Evolutionary conservation across 2,329 filamentous ascomycete genomes (phyloP).

Genomic region (Nemania abortiva): DNA sequence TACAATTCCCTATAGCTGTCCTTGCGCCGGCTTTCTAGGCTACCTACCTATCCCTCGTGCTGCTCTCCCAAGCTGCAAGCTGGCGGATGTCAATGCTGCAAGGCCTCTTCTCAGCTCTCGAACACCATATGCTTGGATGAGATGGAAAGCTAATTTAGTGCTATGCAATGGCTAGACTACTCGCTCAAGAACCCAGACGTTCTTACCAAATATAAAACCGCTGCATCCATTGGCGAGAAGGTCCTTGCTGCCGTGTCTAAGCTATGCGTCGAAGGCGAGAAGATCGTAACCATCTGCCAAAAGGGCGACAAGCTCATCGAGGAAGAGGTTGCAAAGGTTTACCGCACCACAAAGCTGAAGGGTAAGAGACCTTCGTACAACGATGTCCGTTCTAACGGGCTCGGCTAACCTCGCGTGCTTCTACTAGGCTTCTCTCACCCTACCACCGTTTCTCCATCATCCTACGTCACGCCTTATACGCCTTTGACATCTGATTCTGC

Average conservation of each 20-base stretch:
- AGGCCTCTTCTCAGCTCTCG: conserved; percentile 4
- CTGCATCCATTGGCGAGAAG: conserved; percentile 94
- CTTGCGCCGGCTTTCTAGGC: conserved; percentile 11
- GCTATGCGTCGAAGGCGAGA: conserved; percentile 83
- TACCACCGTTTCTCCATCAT: conserved; percentile 92
- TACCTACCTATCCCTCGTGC: not conserved
- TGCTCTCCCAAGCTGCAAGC: conserved; percentile 14
- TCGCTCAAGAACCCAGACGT: conserved; percentile 92
- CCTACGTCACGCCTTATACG: conserved; percentile 96
- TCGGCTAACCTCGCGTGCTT: conserved; percentile 41
- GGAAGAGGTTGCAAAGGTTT: conserved; percentile 94
- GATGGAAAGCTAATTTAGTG: conserved; percentile 38
- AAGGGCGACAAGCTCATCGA: conserved; percentile 95
- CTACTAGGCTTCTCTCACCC: conserved; percentile 85
- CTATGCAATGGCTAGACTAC: conserved; percentile 73
- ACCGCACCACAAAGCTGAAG: conserved; percentile 99
- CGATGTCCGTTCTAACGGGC: conserved; percentile 13
- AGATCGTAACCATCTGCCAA: conserved; percentile 94
- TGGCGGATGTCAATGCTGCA: conserved; percentile 10
- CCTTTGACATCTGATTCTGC: conserved; percentile 87
- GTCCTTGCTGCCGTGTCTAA: conserved; percentile 86
- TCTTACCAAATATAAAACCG: conserved; percentile 99
- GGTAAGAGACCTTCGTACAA: conserved; percentile 63
- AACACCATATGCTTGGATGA: not conserved
- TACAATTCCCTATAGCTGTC: conserved; percentile 19